phyloP scores from a whole-genome alignment of 345 rosid species.

The Limnanthes douglasii region DNA sequence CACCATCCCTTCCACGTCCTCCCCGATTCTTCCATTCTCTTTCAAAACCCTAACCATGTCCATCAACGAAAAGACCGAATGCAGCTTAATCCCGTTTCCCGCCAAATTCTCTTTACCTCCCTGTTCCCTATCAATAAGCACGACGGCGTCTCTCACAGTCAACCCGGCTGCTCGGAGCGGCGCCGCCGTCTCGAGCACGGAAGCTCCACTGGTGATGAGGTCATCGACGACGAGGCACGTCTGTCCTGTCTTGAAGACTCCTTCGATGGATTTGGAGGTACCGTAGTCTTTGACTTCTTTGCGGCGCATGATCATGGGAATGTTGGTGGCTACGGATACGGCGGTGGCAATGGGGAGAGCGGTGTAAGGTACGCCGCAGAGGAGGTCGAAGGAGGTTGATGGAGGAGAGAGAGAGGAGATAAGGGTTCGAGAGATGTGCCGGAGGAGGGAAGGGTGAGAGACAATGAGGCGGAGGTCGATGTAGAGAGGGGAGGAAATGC shows the following conservation, averaged over 20 bases:
- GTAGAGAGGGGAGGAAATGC: conserved; percentile 79
- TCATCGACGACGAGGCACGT: conserved; percentile 69
- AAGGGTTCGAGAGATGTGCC: conserved; percentile 56
- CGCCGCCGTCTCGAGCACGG: conserved; percentile 81
- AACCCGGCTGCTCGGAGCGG: conserved; percentile 74
- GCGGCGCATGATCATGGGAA: conserved; percentile 92
- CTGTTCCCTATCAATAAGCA: conserved; percentile 80
- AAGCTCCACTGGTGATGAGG: conserved; percentile 79
- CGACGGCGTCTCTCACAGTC: conserved; percentile 76
- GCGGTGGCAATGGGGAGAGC: conserved; percentile 89
- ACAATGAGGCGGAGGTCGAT: conserved; percentile 92
- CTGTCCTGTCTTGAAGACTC: conserved; percentile 36
- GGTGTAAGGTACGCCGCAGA: conserved; percentile 95
- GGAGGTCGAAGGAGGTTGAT: conserved; percentile 33
- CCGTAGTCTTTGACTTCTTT: conserved; percentile 88
- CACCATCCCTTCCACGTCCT: conserved; percentile 42
- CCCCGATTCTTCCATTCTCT: conserved; percentile 65
- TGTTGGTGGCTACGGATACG: conserved; percentile 42
- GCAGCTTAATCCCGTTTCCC: conserved; percentile 61
- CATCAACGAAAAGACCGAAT: conserved; percentile 52
- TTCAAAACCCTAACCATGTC: conserved; percentile 83
- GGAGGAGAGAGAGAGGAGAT: conserved; percentile 55
- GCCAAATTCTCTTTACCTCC: conserved; percentile 82
- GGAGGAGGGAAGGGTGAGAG: conserved; percentile 67
- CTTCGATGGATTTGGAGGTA: conserved; percentile 78